Evolutionary conservation across 2,329 filamentous ascomycete species (phyloP), one percentile per base, ranked within the genome.

Genomic region (Colletotrichum limetticola): DNA sequence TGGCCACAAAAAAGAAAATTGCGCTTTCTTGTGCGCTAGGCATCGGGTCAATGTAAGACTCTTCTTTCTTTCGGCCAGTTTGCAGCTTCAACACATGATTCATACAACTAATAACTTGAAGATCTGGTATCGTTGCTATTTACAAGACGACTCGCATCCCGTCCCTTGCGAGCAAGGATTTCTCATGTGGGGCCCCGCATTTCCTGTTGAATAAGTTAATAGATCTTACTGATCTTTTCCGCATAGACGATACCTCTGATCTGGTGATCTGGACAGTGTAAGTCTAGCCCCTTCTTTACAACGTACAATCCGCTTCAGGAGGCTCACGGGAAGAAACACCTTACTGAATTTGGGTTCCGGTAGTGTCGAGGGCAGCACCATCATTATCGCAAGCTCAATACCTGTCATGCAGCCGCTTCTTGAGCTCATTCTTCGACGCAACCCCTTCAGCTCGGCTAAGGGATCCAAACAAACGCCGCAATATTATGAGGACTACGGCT

Each of bases 261-360:
- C 78, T 86, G 1, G 79, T 85, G 0, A 80, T 86, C 32, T 87
- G 85, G 85, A 86, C 85, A 12, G 79, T 81, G 84, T 85, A 80
- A 79, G 77, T 63, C 32, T 30, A 30, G 28, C 28, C 28, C 28
- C 7, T 30, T 30, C 8, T 2, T 7, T 26, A 26, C 26, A 30
- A 30, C 8, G 8, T 30, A 8, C 2, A 30, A 30, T 30, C 28
- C 1, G 8, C 7, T 30, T 8, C 8, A 30, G 6, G 28, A 30
- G 28, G 28, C 8, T 30, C 6, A 30, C 28, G 7, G 28, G 28
- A 30, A 30, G 28, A 8, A 30, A 30, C 28, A 8, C 28, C 28
- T 30, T 30, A 30, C 28, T 30, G 28, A 30, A 7, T 8, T 30
- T 30, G 28, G 8, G 8, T 8, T 30, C 28, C 8, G 6, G 28